A percentile compares a stretch with the other conserved stretches of the same genome.
These are phyloP conservation scores for Blastobotrys capitulatus DNA, from an alignment of 1,139 yeast species.

Conservation along the genomic window DNA sequence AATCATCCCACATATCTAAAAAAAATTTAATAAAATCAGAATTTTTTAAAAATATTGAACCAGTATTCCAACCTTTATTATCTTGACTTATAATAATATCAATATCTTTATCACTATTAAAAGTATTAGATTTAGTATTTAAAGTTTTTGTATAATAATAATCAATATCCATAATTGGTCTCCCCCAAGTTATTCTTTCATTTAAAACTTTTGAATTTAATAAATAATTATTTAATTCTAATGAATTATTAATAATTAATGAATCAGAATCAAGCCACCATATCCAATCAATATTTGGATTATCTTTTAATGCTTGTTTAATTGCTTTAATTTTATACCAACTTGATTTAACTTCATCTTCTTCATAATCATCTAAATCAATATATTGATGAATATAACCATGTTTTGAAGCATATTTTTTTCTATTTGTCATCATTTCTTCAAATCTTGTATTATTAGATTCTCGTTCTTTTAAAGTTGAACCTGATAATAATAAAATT, in stretches of 20 bases:
- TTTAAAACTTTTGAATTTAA: conserved; percentile 27
- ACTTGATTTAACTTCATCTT: conserved; percentile 19
- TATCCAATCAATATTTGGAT: too few relatives aligned
- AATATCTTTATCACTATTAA: conserved; percentile 14
- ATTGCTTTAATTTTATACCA: conserved; percentile 33
- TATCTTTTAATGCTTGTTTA: conserved; percentile 24
- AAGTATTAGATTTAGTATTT: conserved; percentile 11
- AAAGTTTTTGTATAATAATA: conserved; percentile 19
- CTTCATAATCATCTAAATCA: conserved; percentile 22
- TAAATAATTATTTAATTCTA: conserved; percentile 29
- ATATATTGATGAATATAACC: conserved; percentile 30
- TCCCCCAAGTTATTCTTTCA: conserved; percentile 24
- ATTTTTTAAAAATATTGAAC: conserved; percentile 33
- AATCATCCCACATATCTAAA: conserved; percentile 8
- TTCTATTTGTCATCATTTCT: conserved; percentile 27
- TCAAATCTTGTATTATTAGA: conserved; percentile 21
- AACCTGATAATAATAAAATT: conserved; percentile 28
- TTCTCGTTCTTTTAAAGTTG: conserved; percentile 20
- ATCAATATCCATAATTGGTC: conserved; percentile 20
- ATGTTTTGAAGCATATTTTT: conserved; percentile 30
- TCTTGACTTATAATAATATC: conserved; percentile 29
- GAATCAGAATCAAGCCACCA: conserved; percentile 35
- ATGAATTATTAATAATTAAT: conserved; percentile 28
- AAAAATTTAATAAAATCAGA: conserved; percentile 25
- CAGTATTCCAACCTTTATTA: conserved; percentile 32